Conservation (phyloP, 768 basidiomycete species). For the Serendipita sp. region DNA sequence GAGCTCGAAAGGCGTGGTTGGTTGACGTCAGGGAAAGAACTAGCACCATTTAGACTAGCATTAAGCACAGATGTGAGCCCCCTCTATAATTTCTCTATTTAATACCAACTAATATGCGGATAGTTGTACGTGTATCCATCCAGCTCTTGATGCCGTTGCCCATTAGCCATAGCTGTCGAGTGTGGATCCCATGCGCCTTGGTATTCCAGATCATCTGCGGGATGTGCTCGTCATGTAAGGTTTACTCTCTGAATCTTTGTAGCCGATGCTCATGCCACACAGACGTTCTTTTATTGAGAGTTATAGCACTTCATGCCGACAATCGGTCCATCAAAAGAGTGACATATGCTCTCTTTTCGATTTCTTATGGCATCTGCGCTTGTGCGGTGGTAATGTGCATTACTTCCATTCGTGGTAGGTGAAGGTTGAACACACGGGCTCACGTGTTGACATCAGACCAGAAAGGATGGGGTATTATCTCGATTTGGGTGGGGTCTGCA, state of each 20-base stretch:
- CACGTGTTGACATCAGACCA: not conserved
- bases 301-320: not conserved
- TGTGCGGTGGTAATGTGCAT: not conserved
- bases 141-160: not conserved
- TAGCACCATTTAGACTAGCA: not conserved
- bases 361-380: not conserved
- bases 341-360: not conserved
- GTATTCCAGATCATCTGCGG: not conserved
- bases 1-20: too few relatives aligned
- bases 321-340: not conserved
- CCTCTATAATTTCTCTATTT: not conserved
- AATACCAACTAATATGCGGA: not conserved
- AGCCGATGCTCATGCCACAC: not conserved
- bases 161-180: not conserved
- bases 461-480: slow-evolving; percentile 1
- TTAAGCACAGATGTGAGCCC: not conserved
- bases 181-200: not conserved
- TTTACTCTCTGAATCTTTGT: not conserved
- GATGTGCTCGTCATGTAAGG: slow-evolving; percentile 3
- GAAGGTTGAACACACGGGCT: not conserved
- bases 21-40: not conserved
- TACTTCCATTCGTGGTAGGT: not conserved
- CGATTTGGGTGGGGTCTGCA: not conserved
- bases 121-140: not conserved
- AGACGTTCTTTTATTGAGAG: not conserved